These are phyloP conservation scores for Neofusicoccum umdonicola DNA, from an alignment of 2,329 filamentous ascomycete genomes.

Conservation along the genomic window DNA sequence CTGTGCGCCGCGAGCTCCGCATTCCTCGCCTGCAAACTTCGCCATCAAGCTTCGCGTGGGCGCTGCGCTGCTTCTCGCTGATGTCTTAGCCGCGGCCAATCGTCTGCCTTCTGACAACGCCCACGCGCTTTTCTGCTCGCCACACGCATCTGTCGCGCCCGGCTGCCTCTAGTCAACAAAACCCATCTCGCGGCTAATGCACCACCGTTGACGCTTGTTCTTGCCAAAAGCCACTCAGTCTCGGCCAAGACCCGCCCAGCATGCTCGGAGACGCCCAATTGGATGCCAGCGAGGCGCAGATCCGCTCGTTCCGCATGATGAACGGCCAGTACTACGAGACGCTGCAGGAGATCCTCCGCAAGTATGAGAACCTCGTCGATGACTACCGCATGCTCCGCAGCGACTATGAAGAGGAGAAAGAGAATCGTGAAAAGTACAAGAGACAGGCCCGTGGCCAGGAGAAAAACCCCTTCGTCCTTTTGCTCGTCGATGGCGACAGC, in stretches of 20 bases:
- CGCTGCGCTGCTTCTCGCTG: background rate
- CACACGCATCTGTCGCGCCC: background rate
- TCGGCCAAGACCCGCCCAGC: background rate
- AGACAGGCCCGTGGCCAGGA: conserved; percentile 31
- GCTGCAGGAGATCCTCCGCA: conserved; percentile 11
- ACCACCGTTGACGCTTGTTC: background rate
- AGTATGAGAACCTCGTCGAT: conserved; percentile 15
- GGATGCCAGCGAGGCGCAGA: conserved; percentile 15
- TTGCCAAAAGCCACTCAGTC: background rate
- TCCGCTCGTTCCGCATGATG: conserved; percentile 7
- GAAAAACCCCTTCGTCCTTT: conserved; percentile 58
- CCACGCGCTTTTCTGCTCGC: background rate
- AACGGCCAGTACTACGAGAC: conserved; percentile 13
- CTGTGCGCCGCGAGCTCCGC: background rate
- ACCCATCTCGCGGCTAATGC: background rate
- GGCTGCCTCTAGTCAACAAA: background rate
- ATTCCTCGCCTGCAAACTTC: background rate
- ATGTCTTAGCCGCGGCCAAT: background rate
- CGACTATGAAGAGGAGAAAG: conserved; percentile 20
- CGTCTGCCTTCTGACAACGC: background rate
- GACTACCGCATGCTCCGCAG: conserved; percentile 15
- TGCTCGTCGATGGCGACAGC: conserved; percentile 62
- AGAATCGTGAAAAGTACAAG: conserved; percentile 19
- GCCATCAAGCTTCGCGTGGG: background rate
- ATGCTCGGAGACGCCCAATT: conserved; percentile 17